Evolutionary conservation across 202 grass and related monocot species (phyloP).

Genomic region (Panicum hallii): DNA sequence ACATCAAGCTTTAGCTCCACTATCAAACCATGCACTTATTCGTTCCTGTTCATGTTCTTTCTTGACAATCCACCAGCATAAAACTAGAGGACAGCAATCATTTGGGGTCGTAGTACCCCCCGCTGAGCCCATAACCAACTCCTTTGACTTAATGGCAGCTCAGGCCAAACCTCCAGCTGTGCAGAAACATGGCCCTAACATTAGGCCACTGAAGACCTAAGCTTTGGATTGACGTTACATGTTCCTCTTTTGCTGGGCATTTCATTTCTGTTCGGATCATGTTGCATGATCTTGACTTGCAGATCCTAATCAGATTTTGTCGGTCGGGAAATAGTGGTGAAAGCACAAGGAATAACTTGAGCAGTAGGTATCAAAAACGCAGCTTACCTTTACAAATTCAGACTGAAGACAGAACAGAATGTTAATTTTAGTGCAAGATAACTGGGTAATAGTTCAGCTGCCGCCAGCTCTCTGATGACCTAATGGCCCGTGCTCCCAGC

Average conservation of each 20-base stretch:
- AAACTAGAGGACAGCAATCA: slow-evolving; percentile 24
- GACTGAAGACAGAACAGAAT: not conserved
- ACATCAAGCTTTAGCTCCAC: not conserved
- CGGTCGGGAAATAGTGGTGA: not conserved
- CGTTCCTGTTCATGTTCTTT: not conserved
- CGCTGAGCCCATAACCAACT: slow-evolving; percentile 44
- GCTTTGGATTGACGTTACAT: slow-evolving; percentile 40
- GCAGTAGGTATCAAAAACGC: not conserved
- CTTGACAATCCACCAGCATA: slow-evolving; percentile 33
- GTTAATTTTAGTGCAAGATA: not conserved
- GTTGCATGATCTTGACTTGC: slow-evolving; percentile 11
- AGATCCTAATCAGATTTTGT: slow-evolving; percentile 16
- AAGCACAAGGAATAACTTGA: not conserved
- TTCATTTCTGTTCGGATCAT: slow-evolving; percentile 19
- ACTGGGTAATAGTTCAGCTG: not conserved
- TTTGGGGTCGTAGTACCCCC: slow-evolving; percentile 10
- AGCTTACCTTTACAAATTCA: not conserved
- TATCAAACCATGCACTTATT: not conserved
- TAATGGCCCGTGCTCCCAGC: not conserved
- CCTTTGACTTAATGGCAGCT: slow-evolving; percentile 41
- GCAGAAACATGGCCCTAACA: slow-evolving; percentile 43
- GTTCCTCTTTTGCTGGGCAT: slow-evolving; percentile 23
- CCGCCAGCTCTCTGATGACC: not conserved
- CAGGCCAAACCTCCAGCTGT: slow-evolving; percentile 40
- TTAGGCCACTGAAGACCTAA: slow-evolving; percentile 31